Evolutionary conservation across 2,329 filamentous ascomycete species (phyloP).

Genomic region (Thelonectria olida): DNA sequence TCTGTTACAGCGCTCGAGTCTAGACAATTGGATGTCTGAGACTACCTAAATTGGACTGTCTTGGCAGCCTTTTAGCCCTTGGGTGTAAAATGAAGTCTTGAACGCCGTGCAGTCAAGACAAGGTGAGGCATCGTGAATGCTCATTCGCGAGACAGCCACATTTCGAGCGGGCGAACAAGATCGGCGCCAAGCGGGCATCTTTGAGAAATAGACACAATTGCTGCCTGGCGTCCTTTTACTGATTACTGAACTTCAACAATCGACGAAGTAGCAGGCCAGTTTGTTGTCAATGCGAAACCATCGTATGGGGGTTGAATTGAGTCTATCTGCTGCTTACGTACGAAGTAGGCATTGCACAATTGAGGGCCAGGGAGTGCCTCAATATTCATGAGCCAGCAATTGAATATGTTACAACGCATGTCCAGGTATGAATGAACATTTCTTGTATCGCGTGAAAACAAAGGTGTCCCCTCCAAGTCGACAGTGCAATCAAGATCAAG

Average conservation of each 20-base stretch:
- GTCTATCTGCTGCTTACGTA: no score
- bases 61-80: not conserved
- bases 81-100: not conserved
- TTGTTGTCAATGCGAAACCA: no score
- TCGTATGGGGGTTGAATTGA: no score
- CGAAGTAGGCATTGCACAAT: no score
- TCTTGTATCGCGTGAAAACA: no score
- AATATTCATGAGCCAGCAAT: no score
- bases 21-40: not conserved
- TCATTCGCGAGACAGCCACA: slow-evolving; percentile 4
- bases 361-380: no score
- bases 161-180: not conserved
- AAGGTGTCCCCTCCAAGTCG: no score
- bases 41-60: not conserved
- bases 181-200: not conserved
- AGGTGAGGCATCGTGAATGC: slow-evolving; percentile 14
- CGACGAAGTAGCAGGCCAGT: no score
- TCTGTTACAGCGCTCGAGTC: not conserved
- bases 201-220: not conserved
- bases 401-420: no score
- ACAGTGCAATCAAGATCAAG: no score
- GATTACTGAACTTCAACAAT: not conserved
- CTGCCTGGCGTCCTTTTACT: not conserved
- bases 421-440: no score
- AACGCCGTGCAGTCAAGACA: not conserved